Percentiles rank a stretch among this genome's conserved stretches.
Evolutionary conservation across 2,329 filamentous ascomycete species (phyloP).

Genomic region (Penicillium sp.): DNA sequence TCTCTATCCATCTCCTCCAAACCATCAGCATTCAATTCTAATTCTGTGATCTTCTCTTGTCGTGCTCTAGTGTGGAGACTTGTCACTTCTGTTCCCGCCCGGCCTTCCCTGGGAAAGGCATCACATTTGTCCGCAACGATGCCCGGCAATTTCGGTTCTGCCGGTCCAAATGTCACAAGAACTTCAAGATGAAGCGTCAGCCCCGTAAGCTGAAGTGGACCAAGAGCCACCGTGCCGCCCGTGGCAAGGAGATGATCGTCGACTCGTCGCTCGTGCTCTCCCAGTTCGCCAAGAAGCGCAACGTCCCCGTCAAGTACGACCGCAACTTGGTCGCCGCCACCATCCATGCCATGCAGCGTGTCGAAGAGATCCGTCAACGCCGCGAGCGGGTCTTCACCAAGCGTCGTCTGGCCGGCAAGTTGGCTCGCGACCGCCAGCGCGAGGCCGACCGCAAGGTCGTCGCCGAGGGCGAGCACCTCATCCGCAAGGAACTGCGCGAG

Average conservation of each 20-base stretch:
- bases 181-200: constrained; percentile 98
- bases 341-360: constrained; percentile 83
- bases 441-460: constrained; percentile 81
- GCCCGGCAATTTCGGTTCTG: constrained; percentile 63
- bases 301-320: constrained; percentile 93
- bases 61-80: constrained; percentile 45
- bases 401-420: constrained; percentile 83
- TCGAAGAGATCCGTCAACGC: constrained; percentile 74
- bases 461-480: constrained; percentile 83
- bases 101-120: constrained; percentile 59
- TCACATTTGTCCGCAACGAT: constrained; percentile 63
- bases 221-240: constrained; percentile 79
- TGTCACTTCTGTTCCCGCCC: constrained; percentile 68
- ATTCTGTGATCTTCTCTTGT: background rate
- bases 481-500: constrained; percentile 62
- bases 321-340: constrained; percentile 83
- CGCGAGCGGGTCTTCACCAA: constrained; percentile 92
- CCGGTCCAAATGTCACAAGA: constrained; percentile 63
- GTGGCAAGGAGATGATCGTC: constrained; percentile 84
- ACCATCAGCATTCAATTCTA: background rate
- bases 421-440: constrained; percentile 64
- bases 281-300: constrained; percentile 84
- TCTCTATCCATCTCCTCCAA: background rate
- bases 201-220: constrained; percentile 96
- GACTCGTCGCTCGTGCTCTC: constrained; percentile 69